phyloP scores from a whole-genome alignment of 169 alveolate genomes.

The Pseudocohnilembus persalinus region DNA sequence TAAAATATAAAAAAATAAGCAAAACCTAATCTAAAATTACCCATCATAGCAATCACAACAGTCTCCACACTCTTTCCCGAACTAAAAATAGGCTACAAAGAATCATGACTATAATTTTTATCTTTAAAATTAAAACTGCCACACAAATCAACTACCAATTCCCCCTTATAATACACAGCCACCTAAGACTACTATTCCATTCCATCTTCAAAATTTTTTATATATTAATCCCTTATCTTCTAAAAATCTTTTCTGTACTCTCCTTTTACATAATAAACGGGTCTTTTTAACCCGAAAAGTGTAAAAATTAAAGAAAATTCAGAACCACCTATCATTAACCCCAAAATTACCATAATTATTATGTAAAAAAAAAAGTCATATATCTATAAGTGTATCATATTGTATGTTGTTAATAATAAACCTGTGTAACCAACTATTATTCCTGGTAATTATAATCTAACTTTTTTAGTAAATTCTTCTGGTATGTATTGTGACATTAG shows the following conservation, averaged over 20 bases:
- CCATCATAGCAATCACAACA: not conserved
- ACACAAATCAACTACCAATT: not conserved
- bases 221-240: not conserved
- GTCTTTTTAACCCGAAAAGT: not conserved
- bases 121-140: not conserved
- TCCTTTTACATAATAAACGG: not conserved
- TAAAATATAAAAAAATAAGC: not conserved
- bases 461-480: no score
- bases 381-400: no score
- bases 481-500: no score
- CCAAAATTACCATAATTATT: no score
- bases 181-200: not conserved
- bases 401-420: no score
- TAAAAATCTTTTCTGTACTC: not conserved
- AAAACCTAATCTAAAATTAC: not conserved
- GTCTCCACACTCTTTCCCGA: not conserved
- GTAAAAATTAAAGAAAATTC: not conserved
- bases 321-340: not conserved
- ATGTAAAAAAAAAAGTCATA: no score
- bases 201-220: not conserved
- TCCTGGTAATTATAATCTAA: no score
- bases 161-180: not conserved
- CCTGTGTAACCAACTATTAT: no score
- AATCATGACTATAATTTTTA: not conserved
- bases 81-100: not conserved